Base-by-base conservation (phyloP, 2,329 filamentous ascomycete genomes). In the Nemania bipapillata region DNA sequence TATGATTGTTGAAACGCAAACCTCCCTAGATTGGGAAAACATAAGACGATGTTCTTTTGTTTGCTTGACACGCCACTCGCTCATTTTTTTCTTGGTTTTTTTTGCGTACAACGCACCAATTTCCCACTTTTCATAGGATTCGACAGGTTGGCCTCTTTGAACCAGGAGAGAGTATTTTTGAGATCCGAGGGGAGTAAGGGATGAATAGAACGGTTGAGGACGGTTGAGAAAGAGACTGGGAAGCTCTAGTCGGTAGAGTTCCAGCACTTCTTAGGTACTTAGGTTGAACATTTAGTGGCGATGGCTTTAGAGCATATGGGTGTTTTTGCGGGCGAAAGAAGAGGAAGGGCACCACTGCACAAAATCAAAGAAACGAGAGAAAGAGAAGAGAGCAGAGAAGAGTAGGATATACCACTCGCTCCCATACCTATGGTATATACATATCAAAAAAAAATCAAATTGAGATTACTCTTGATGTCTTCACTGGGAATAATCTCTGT, bases 11-110 rank as follows among this genome's bases (percentile, higher is more conserved):
- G 17, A 32, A 20, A 26, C 55, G 55, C 49, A 24, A 62, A 47
- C 37, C 17, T 60, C 56, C 63, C 49, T 17, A 60, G 32, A 53
- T 32, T 40, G 24, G 57, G 61, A 59, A 53, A 64, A 26, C 42
- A 49, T 22, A 12, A 37, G 54, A 40, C 30, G 15, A 64, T 28
- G 11, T 53, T 63, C 55, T 11, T 40, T 45, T 59, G 24, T 59
- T 59, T 49, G 53, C 32, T 63, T 49, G 64, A 45, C 59, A 61
- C 65, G 49, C 50, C 65, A 62, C 52, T 66, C 63, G 30, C 30
- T 32, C 30, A n/a, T n/a, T n/a, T n/a, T n/a, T 37, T 22, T 49
- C 8, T 9, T 54, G 52, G 40, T 20, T 49, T 8, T 12, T 52
- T 57, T 56, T 6, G 63, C 59, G 49, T 26, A 56, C 24, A 47